Percentiles rank a stretch among this genome's conserved stretches.
Evolutionary conservation across 2,329 filamentous ascomycete species (phyloP).

Genomic region (Xylariaceae sp.): DNA sequence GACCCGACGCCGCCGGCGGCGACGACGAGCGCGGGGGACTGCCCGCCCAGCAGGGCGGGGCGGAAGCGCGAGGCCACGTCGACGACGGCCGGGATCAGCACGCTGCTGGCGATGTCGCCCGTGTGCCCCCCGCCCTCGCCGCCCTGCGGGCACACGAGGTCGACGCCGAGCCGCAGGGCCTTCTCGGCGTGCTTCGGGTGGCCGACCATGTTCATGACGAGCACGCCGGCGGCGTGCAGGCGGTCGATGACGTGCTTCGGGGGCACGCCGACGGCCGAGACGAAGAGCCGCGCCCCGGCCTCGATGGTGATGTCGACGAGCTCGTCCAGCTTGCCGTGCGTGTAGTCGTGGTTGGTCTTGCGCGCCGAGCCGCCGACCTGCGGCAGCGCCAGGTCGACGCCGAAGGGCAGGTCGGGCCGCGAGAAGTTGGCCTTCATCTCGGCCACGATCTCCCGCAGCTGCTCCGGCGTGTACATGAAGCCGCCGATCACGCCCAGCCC

Average conservation of each 20-base stretch:
- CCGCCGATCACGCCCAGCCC: conserved; percentile 72
- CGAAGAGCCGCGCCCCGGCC: conserved; percentile 78
- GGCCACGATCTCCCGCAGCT: conserved; percentile 72
- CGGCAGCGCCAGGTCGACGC: conserved; percentile 83
- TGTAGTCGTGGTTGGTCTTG: conserved; percentile 95
- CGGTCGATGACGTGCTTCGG: conserved; percentile 64
- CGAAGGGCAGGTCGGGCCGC: conserved; percentile 68
- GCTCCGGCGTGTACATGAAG: conserved; percentile 63
- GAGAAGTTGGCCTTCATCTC: conserved; percentile 73
- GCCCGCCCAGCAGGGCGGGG: conserved; percentile 57
- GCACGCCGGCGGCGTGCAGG: conserved; percentile 70
- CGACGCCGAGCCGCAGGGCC: conserved; percentile 76
- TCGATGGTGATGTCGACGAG: conserved; percentile 80
- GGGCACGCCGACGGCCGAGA: conserved; percentile 82
- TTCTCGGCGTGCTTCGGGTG: conserved; percentile 87
- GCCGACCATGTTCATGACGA: conserved; percentile 97
- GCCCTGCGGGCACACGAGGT: conserved; percentile 87
- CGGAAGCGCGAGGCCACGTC: conserved; percentile 70
- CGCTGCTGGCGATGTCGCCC: conserved; percentile 75
- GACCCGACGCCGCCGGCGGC: conserved; percentile 85
- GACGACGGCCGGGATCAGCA: conserved; percentile 79
- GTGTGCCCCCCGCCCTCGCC: conserved; percentile 93
- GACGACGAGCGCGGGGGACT: conserved; percentile 68
- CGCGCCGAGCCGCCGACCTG: conserved; percentile 79
- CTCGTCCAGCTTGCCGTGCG: conserved; percentile 77